phyloP scores from a whole-genome alignment of 1,284 basidiomycete species.

The Omphalotus olearius region DNA sequence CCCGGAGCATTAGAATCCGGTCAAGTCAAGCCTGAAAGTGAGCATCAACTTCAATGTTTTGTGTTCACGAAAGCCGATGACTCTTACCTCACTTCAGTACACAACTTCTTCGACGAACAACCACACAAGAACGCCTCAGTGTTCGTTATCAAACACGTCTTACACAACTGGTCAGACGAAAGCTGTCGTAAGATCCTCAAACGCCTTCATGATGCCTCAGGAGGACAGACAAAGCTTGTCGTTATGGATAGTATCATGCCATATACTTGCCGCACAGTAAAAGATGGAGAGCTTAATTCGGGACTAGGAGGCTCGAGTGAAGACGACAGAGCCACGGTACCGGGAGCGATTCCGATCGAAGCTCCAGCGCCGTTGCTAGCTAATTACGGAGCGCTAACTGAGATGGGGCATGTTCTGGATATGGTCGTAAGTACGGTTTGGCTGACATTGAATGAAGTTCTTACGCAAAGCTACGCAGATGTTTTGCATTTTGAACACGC shows the following conservation, averaged over 20 bases:
- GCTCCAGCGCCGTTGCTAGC: conserved; percentile 20
- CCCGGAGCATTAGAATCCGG: conserved; percentile 12
- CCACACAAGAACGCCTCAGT: conserved; percentile 12
- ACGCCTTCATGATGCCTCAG: conserved; percentile 11
- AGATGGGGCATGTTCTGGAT: conserved; percentile 20
- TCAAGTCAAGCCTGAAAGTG: conserved; percentile 10
- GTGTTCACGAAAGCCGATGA: background rate
- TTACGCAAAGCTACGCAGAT: conserved; percentile 9
- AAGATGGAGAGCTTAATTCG: background rate
- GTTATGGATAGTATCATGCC: conserved; percentile 16
- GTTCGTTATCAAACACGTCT: conserved; percentile 15
- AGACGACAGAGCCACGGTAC: background rate
- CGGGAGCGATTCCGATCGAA: conserved; percentile 3
- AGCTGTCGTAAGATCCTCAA: conserved; percentile 11
- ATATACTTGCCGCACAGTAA: conserved; percentile 16
- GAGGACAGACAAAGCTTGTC: conserved; percentile 6
- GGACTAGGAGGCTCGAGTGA: too few species aligned
- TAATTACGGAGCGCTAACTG: conserved; percentile 21
- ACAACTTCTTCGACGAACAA: conserved; percentile 11
- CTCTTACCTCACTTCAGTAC: background rate
- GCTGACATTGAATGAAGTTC: background rate
- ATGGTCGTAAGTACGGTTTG: conserved; percentile 16
- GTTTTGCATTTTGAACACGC: conserved; percentile 18
- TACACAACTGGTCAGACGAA: conserved; percentile 18
- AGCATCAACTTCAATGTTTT: background rate